A percentile compares a stretch with the other conserved stretches of the same genome.
Conservation (phyloP, 176 grass and related monocot species). For the Carex parvula region DNA sequence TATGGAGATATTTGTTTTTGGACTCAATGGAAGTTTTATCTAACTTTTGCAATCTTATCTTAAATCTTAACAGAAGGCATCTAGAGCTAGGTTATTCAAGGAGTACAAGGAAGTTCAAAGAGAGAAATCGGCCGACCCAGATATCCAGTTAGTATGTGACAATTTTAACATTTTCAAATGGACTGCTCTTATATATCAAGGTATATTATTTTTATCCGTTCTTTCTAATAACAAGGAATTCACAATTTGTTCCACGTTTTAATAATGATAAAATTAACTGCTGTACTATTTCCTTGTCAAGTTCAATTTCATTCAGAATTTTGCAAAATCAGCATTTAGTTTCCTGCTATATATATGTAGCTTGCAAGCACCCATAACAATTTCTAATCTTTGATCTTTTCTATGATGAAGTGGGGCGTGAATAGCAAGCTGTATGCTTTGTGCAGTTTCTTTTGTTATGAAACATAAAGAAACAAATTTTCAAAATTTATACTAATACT, state of each 20-base stretch:
- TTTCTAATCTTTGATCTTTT: not conserved
- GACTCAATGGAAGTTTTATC: not conserved
- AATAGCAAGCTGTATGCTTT: not conserved
- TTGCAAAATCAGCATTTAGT: not conserved
- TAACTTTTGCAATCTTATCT: not conserved
- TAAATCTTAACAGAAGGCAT: constrained; percentile 43
- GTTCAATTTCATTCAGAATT: not conserved
- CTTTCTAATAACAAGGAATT: not conserved
- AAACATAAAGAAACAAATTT: not conserved
- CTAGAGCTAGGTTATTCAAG: constrained; percentile 94
- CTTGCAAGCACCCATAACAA: not conserved
- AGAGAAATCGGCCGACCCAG: constrained; percentile 86
- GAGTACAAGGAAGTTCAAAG: constrained; percentile 92
- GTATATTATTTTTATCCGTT: constrained; percentile 22
- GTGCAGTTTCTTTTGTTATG: not conserved
- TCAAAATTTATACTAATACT: not conserved
- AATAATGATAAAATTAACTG: not conserved
- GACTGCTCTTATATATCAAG: constrained; percentile 96
- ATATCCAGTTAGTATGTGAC: constrained; percentile 95
- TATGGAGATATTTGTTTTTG: not conserved
- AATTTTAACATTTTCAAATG: constrained; percentile 98
- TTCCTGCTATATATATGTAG: not conserved
- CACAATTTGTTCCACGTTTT: not conserved
- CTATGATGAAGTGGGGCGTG: not conserved
- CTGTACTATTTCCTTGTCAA: not conserved